These are phyloP conservation scores for Chytriomyces hyalinus DNA, from an alignment of 192 early-diverging fungal species.

Conservation along the genomic window DNA sequence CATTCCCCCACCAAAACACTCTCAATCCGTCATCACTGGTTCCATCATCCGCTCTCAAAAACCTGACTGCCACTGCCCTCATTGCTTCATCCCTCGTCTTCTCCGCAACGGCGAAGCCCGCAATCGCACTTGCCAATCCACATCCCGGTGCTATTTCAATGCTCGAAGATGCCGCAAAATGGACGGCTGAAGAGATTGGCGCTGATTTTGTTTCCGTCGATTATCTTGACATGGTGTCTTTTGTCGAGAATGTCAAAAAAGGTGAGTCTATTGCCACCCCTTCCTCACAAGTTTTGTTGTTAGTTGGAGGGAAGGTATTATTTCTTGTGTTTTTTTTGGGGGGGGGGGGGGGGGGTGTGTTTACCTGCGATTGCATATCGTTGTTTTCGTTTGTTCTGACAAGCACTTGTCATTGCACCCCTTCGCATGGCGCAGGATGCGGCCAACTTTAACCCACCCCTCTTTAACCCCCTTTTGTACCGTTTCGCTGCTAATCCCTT, in stretches of 20 bases:
- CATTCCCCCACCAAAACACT: no score
- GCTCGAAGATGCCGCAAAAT: slow-evolving; percentile 44
- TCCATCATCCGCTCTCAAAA: not conserved
- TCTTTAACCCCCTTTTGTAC: no score
- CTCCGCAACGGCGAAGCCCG: not conserved
- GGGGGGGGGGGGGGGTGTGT: no score
- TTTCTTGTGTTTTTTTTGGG: not conserved
- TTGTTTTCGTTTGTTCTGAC: not conserved
- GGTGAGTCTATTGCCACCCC: not conserved
- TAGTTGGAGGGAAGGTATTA: not conserved
- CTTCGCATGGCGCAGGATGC: no score
- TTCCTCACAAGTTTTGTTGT: no score
- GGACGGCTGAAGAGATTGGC: slow-evolving; percentile 50
- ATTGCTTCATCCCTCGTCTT: not conserved
- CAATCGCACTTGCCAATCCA: slow-evolving; percentile 42
- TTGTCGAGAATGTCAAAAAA: slow-evolving; percentile 42
- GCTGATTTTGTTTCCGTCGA: slow-evolving; percentile 71
- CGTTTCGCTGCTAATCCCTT: no score
- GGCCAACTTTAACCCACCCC: no score
- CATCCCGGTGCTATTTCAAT: slow-evolving; percentile 48
- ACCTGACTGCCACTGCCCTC: not conserved
- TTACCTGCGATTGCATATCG: not conserved
- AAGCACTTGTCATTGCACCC: no score
- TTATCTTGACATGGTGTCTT: slow-evolving; percentile 59
- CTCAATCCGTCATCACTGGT: no score